These are phyloP conservation scores for Jatropha podagrica DNA, from an alignment of 441 rosid genomes.

Conservation along the genomic window DNA sequence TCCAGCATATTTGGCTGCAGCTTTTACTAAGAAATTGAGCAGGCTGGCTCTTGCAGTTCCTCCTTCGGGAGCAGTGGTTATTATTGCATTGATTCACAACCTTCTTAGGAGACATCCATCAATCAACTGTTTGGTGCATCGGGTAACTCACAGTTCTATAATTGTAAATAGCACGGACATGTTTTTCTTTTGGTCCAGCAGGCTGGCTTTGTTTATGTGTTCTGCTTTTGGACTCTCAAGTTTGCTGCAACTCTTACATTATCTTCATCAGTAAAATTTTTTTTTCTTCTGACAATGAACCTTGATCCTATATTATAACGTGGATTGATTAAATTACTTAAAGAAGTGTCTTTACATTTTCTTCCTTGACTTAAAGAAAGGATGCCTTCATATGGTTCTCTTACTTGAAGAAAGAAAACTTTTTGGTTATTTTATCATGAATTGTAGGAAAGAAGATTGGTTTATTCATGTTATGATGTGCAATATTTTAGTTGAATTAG, in stretches of 20 bases:
- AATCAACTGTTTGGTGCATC: slow-evolving; percentile 86
- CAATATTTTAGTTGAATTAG: background rate
- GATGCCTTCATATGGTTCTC: background rate
- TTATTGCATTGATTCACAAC: slow-evolving; percentile 80
- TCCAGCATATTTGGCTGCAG: slow-evolving; percentile 95
- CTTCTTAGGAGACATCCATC: slow-evolving; percentile 85
- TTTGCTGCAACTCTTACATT: background rate
- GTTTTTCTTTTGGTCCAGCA: background rate
- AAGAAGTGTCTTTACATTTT: background rate
- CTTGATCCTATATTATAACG: background rate
- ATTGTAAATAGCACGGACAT: background rate
- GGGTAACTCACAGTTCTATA: slow-evolving; percentile 38
- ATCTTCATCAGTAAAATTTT: background rate
- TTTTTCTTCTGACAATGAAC: background rate
- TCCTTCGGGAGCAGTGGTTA: slow-evolving; percentile 83
- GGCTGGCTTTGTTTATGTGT: background rate
- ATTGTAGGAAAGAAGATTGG: background rate
- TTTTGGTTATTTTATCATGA: background rate
- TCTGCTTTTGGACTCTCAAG: background rate
- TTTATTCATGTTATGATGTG: background rate
- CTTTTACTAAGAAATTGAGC: slow-evolving; percentile 86
- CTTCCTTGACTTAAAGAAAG: background rate
- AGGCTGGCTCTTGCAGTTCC: slow-evolving; percentile 71
- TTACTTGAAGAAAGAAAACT: background rate
- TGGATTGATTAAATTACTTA: background rate